phyloP scores from a whole-genome alignment of 1,139 yeast species.

The Suhomyces bokatorum region DNA sequence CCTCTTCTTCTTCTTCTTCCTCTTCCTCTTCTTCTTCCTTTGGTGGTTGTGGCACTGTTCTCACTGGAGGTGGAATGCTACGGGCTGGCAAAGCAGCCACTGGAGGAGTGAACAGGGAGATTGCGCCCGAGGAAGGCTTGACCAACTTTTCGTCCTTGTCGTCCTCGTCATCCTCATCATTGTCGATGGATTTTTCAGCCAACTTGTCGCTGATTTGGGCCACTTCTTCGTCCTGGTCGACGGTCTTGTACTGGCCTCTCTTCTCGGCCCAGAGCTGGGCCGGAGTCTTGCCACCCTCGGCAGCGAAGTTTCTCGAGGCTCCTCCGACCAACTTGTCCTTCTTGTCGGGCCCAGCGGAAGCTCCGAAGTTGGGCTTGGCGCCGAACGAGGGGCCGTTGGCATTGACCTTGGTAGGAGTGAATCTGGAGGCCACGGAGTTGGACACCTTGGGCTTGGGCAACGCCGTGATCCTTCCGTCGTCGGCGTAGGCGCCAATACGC shows the following conservation, averaged over 20 bases:
- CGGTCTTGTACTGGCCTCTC: constrained; percentile 62
- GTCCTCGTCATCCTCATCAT: constrained; percentile 15
- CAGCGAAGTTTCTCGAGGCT: constrained; percentile 64
- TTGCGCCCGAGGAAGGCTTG: constrained; percentile 9
- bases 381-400: constrained; percentile 47
- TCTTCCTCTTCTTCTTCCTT: constrained; percentile 21
- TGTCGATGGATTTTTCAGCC: constrained; percentile 22
- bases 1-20: constrained; percentile 13
- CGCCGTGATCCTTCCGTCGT: constrained; percentile 56
- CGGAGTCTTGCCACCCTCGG: constrained; percentile 83
- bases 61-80: constrained; percentile 18
- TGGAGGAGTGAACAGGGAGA: constrained; percentile 5
- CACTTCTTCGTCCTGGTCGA: constrained; percentile 28
- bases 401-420: constrained; percentile 22
- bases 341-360: constrained; percentile 25
- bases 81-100: constrained; percentile 28
- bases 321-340: constrained; percentile 61
- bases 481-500: constrained; percentile 39
- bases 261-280: constrained; percentile 96
- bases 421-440: constrained; percentile 55
- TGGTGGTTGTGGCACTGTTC: constrained; percentile 16
- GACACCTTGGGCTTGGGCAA: constrained; percentile 66
- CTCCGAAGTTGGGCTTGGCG: constrained; percentile 48
- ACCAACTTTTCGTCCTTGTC: constrained; percentile 15
- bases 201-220: constrained; percentile 9